Evolutionary conservation across 139 green algal species (phyloP), one percentile per base, ranked within the genome.

Genomic region (Chlorokybus atmophyticus): DNA sequence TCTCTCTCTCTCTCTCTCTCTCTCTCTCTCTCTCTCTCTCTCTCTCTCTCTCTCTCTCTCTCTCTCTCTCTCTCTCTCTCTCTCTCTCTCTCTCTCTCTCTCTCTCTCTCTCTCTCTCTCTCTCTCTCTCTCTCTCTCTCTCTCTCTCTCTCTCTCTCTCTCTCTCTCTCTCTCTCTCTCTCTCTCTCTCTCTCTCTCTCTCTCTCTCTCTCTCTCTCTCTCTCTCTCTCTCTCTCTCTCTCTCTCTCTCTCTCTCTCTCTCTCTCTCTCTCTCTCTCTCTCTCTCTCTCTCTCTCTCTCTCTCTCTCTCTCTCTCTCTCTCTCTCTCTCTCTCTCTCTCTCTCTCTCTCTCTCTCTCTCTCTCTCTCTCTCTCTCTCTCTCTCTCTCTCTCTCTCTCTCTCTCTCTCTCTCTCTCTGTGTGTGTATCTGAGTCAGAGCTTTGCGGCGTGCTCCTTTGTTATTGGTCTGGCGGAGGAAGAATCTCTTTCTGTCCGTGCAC

Each of bases 1-100:
- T 44, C 35, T 44, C 35, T 44, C 35, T 44, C 35, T 44, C 35
- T 44, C 35, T 44, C 35, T 44, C 35, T 44, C 35, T 44, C 35
- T 44, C 35, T 44, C 35, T 44, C 35, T 44, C 35, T 44, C 35
- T 44, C 35, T 44, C 35, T 44, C 35, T 44, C 35, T 44, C 35
- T 44, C 35, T 44, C 35, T 44, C 35, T 44, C 35, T 44, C 35
- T 44, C 35, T 44, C 35, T 44, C 35, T 44, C 35, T 44, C 35
- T 44, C 35, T 44, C 35, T 44, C 35, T 44, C 35, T 44, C 35
- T 44, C 35, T 44, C 35, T 44, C 35, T 44, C 35, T 44, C 35
- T 44, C 35, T 44, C 35, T 14, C 35, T 44, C 35, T 44, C 35
- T 14, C 35, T 44, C 35, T 14, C 35, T 44, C 35, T 14, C 35